Evolutionary conservation across 2,329 filamentous ascomycete species (phyloP).

Genomic region (Aspergillus sp.): DNA sequence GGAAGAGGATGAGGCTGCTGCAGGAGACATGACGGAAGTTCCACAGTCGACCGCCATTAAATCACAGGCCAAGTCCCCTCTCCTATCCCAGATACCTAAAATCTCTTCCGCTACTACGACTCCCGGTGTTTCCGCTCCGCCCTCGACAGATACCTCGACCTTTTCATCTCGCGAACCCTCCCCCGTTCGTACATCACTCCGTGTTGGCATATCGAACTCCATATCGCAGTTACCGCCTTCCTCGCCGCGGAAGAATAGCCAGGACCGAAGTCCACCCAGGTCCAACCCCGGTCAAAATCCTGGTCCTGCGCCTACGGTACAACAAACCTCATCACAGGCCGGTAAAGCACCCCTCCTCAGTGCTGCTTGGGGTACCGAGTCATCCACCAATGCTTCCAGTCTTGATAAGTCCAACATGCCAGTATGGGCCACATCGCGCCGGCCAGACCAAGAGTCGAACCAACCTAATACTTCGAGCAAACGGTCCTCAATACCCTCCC

Average conservation of each 20-base stretch:
- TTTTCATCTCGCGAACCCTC: conserved; percentile 45
- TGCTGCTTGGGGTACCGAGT: conserved; percentile 53
- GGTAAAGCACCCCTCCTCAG: conserved; percentile 58
- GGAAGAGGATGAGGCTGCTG: conserved; percentile 19
- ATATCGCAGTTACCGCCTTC: conserved; percentile 30
- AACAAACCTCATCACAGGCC: conserved; percentile 62
- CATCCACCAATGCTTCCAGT: conserved; percentile 53
- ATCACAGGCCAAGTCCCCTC: conserved; percentile 17
- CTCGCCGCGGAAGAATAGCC: conserved; percentile 60
- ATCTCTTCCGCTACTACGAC: conserved; percentile 19
- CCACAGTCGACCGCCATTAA: conserved; percentile 20
- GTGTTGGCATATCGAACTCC: conserved; percentile 24
- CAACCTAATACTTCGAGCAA: conserved; percentile 34
- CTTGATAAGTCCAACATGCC: conserved; percentile 55
- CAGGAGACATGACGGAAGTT: conserved; percentile 24
- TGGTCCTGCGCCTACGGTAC: conserved; percentile 53
- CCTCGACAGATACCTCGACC: conserved; percentile 40
- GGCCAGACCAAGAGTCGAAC: conserved; percentile 23
- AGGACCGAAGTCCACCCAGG: conserved; percentile 59
- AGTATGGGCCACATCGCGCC: conserved; percentile 25
- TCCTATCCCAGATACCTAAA: conserved; percentile 28
- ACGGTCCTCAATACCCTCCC: conserved; percentile 16
- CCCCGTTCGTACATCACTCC: conserved; percentile 31
- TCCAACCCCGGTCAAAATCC: conserved; percentile 35
- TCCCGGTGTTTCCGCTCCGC: conserved; percentile 22